A percentile compares a stretch with the other conserved stretches of the same genome.
phyloP scores from a whole-genome alignment of 2,329 filamentous ascomycete species.

The Botrytis porri region DNA sequence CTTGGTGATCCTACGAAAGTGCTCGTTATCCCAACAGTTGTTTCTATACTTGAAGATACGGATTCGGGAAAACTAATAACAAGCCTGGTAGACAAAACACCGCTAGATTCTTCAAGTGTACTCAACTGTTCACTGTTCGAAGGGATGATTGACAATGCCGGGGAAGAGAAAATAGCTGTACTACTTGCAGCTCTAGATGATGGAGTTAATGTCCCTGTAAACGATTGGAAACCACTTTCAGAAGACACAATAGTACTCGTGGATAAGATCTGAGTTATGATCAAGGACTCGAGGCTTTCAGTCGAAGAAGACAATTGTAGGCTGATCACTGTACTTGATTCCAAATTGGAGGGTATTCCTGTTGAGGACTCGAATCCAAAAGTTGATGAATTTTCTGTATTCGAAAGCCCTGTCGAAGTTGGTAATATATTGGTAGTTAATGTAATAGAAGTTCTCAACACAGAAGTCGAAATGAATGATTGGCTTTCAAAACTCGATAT shows the following conservation, averaged over 20 bases:
- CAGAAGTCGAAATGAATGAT: neutral
- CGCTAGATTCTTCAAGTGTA: neutral
- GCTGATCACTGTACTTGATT: neutral
- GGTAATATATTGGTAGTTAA: neutral
- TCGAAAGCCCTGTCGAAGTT: neutral
- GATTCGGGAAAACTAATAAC: neutral
- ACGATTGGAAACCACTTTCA: neutral
- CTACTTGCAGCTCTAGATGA: neutral
- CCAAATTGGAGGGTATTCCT: neutral
- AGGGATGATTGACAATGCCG: neutral
- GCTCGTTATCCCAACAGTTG: neutral
- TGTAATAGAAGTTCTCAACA: neutral
- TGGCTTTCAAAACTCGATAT: neutral
- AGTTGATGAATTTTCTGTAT: neutral
- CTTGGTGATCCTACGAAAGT: neutral
- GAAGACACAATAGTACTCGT: neutral
- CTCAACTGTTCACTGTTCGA: neutral
- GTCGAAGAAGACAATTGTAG: neutral
- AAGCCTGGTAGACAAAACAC: neutral
- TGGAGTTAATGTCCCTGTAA: neutral
- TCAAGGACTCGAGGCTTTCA: neutral
- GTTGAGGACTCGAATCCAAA: neutral
- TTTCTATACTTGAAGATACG: neutral
- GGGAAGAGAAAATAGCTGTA: neutral
- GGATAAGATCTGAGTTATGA: neutral